These are phyloP conservation scores for Gossypium ekmanianum DNA, from an alignment of 345 rosid genomes.

Conservation along the genomic window DNA sequence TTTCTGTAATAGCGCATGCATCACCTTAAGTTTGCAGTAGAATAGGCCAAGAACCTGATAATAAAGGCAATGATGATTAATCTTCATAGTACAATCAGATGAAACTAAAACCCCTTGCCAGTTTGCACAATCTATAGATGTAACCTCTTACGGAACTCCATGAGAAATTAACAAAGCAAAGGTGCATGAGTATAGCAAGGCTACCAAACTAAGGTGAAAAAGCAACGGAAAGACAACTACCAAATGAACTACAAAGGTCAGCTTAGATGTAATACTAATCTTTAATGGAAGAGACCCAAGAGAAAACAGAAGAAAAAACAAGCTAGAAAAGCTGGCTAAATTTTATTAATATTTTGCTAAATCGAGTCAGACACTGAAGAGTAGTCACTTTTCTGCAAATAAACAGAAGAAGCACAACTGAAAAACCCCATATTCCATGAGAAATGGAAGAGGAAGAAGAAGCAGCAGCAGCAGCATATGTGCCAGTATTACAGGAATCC, in stretches of 20 bases:
- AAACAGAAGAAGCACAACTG: neutral
- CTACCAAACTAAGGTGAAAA: neutral
- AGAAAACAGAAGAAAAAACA: neutral
- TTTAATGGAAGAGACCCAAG: neutral
- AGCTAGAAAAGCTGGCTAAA: constrained; percentile 2
- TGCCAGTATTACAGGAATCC: neutral
- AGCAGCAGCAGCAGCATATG: neutral
- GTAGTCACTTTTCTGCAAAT: neutral
- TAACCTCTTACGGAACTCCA: neutral
- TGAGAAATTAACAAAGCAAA: neutral
- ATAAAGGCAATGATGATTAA: neutral
- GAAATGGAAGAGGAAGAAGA: constrained; percentile 2
- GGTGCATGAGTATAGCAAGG: neutral
- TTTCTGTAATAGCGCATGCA: neutral
- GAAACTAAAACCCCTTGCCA: neutral
- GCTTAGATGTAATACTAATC: neutral
- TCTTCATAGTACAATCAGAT: neutral
- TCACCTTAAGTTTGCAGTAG: neutral
- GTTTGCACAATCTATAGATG: neutral
- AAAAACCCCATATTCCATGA: neutral
- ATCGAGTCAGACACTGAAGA: neutral
- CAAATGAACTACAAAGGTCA: neutral
- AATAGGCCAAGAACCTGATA: neutral
- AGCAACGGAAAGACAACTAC: neutral
- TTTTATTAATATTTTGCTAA: neutral